A percentile compares a stretch with the other conserved stretches of the same genome.
These are phyloP conservation scores for Podosphaera leucotricha DNA, from an alignment of 2,329 filamentous ascomycete species.

Conservation along the genomic window DNA sequence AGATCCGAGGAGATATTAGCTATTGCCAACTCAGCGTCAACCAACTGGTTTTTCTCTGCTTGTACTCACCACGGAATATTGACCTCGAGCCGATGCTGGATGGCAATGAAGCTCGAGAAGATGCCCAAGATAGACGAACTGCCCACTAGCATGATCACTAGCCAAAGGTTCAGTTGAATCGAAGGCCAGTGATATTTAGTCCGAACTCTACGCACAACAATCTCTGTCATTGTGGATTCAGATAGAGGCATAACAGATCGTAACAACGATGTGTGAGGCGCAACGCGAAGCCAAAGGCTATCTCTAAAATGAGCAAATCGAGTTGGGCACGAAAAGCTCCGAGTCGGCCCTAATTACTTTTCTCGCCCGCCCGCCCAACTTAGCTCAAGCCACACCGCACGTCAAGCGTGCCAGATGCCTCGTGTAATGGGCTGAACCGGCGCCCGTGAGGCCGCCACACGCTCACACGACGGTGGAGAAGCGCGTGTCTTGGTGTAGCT, in stretches of 20 bases:
- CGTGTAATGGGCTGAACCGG: too few relatives aligned
- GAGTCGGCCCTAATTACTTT: neutral
- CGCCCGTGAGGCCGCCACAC: too few relatives aligned
- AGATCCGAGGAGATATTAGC: neutral
- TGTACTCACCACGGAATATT: constrained; percentile 32
- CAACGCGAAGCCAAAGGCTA: neutral
- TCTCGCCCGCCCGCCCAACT: neutral
- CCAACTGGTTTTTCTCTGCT: too few relatives aligned
- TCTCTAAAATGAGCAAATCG: neutral
- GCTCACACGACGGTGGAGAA: too few relatives aligned
- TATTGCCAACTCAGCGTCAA: too few relatives aligned
- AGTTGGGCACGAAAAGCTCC: neutral
- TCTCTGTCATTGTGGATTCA: constrained; percentile 9
- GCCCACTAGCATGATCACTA: constrained; percentile 38
- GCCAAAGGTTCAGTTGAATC: constrained; percentile 42
- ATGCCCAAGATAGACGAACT: constrained; percentile 35
- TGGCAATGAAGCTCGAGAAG: constrained; percentile 33
- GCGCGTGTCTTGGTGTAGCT: too few relatives aligned
- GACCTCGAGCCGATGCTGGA: constrained; percentile 30
- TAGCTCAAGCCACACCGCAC: neutral
- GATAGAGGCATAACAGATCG: constrained; percentile 9
- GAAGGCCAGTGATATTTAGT: constrained; percentile 40
- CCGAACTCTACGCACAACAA: constrained; percentile 10
- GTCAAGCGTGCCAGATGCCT: too few relatives aligned
- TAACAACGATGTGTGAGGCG: too few relatives aligned